Evolutionary conservation across 83 land plant species (phyloP).

Genomic region (Thuja plicata): DNA sequence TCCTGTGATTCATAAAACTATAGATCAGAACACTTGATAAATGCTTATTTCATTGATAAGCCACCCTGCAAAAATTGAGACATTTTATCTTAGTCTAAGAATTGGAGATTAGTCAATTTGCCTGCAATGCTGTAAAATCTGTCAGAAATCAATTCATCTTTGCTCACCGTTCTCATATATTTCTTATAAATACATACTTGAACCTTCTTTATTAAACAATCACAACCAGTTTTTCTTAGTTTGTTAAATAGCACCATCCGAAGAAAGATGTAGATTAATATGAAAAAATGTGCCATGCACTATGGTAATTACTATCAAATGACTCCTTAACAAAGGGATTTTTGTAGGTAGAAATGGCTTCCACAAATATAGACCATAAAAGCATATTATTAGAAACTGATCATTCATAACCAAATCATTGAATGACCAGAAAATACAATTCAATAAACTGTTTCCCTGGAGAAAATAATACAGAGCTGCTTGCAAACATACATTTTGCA

Average conservation of each 20-base stretch:
- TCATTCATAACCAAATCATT: neutral
- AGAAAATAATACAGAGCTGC: slow-evolving; percentile 9
- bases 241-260: neutral
- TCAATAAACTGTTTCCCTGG: neutral
- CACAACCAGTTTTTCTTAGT: neutral
- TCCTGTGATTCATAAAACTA: neutral
- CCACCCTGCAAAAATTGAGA: neutral
- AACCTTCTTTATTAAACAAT: neutral
- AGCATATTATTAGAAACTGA: neutral
- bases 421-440: slow-evolving; percentile 1
- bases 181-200: neutral
- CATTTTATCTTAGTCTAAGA: neutral
- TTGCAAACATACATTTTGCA: slow-evolving; percentile 11
- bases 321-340: neutral
- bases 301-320: neutral
- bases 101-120: neutral
- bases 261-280: neutral
- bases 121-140: slow-evolving; percentile 3
- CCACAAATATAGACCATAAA: neutral
- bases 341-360: neutral
- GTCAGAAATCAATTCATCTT: neutral
- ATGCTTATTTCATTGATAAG: neutral
- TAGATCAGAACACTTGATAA: neutral
- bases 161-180: neutral
- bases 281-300: neutral